phyloP scores from a whole-genome alignment of 2,329 filamentous ascomycete genomes.

The Didymellaceae sp. region DNA sequence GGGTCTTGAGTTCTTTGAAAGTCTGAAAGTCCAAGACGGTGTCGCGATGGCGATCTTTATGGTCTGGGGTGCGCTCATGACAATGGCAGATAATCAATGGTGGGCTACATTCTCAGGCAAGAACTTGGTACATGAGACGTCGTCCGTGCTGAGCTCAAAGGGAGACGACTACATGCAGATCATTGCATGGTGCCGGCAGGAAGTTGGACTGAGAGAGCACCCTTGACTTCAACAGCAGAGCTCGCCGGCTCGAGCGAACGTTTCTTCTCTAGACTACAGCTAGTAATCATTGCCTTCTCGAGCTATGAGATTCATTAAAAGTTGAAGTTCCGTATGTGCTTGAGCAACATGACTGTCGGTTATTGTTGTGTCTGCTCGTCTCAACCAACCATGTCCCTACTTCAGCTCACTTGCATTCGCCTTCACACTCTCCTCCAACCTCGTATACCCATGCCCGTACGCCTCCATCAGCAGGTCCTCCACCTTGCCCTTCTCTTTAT shows the following conservation, averaged over 20 bases:
- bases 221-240: background rate
- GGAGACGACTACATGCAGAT: slow-evolving; percentile 4
- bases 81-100: slow-evolving; percentile 19
- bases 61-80: slow-evolving; percentile 25
- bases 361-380: too few relatives aligned
- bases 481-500: slow-evolving; percentile 23
- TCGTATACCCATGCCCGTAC: slow-evolving; percentile 38
- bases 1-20: slow-evolving; percentile 16
- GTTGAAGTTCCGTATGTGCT: too few relatives aligned
- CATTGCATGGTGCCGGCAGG: slow-evolving; percentile 15
- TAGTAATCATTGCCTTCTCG: too few relatives aligned
- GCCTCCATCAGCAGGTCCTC: slow-evolving; percentile 38
- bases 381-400: background rate
- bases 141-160: slow-evolving; percentile 10
- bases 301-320: too few relatives aligned
- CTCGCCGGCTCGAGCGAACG: too few relatives aligned
- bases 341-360: too few relatives aligned
- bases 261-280: too few relatives aligned
- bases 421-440: slow-evolving; percentile 31
- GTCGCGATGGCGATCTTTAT: slow-evolving; percentile 23
- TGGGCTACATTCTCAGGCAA: slow-evolving; percentile 20
- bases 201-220: slow-evolving; percentile 17
- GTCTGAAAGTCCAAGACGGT: slow-evolving; percentile 9
- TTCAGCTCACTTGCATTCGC: slow-evolving; percentile 10
- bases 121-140: slow-evolving; percentile 20